Evolutionary conservation across 139 green algal species (phyloP), one percentile per base, ranked within the genome.

Genomic region (Tetraselmis chui): DNA sequence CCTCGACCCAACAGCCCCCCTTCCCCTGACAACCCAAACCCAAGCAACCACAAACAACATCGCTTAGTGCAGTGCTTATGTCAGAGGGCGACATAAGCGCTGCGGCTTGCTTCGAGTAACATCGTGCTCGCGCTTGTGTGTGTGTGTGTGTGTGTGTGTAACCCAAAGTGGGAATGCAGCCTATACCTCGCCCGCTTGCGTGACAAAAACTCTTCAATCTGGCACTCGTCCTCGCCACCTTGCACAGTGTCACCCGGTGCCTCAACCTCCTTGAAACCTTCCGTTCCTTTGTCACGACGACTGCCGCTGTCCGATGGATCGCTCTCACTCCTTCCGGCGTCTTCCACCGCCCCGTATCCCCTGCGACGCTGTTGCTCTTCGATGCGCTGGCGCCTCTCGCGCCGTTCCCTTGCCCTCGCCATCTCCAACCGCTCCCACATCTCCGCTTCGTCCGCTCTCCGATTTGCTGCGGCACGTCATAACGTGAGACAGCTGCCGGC

Each of bases 351-450:
- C n/a, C n/a, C n/a, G n/a, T n/a, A n/a, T n/a, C n/a, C n/a, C 28
- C 0, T 28, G 18, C 59, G n/a, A 25, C 45, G 77, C 75, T 23
- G 28, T 32, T 78, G 31, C 2, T 79, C 45, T 24, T 29, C 0
- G 30, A 77, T 29, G 76, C 79, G 27, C 77, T 25, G 18, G 23
- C 23, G 1, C 27, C 22, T n/a, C 31, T 80, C 79, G n/a, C 81
- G 31, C 31, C 83, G 74, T 81, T 90, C 86, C 31, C 86, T 80
- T 74, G 86, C 78, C 32, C 59, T 31, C 82, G 88, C 82, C 29
- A 59, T 75, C 76, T 91, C 78, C 59, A 85, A 77, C 30, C 77
- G 81, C 80, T 88, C 86, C 91, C 91, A 94, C 87, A 94, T 85
- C 78, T 87, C 81, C 25, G 80, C 78, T 81, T 93, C 89, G 18